Evolutionary conservation across 1,284 basidiomycete genomes (phyloP).

Genomic region (Mycena citricolor): DNA sequence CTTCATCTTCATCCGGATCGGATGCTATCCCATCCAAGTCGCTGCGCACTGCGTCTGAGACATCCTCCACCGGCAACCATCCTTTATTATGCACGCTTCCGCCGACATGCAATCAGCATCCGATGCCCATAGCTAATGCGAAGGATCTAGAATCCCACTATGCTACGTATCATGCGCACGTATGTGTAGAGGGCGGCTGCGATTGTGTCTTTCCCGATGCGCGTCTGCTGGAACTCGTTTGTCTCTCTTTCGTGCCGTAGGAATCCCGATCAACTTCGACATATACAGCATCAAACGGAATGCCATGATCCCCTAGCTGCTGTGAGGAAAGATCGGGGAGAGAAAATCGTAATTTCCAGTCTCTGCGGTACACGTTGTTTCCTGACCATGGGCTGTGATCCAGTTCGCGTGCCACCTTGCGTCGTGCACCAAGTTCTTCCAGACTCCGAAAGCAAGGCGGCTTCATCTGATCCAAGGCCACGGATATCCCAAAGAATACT

Average conservation of each 20-base stretch:
- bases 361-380: slow-evolving; percentile 1
- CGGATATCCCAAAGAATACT: slow-evolving; percentile 82
- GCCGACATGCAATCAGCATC: slow-evolving; percentile 73
- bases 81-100: slow-evolving; percentile 72
- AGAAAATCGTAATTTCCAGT: slow-evolving; percentile 66
- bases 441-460: slow-evolving; percentile 74
- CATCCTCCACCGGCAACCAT: slow-evolving; percentile 27
- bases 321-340: slow-evolving; percentile 75
- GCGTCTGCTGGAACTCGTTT: slow-evolving; percentile 72
- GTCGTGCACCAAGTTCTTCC: slow-evolving; percentile 65
- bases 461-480: slow-evolving; percentile 83
- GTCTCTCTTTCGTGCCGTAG: slow-evolving; percentile 31
- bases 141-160: slow-evolving; percentile 80
- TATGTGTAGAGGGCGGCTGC: slow-evolving; percentile 71
- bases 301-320: slow-evolving; percentile 82
- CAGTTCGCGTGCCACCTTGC: slow-evolving; percentile 83
- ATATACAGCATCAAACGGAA: slow-evolving; percentile 76
- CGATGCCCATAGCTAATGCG: slow-evolving; percentile 60
- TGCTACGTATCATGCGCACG: slow-evolving; percentile 78
- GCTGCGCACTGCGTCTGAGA: slow-evolving; percentile 31
- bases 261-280: slow-evolving; percentile 13
- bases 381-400: slow-evolving; percentile 2
- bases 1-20: slow-evolving; percentile 19
- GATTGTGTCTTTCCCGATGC: slow-evolving; percentile 85
- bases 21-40: slow-evolving; percentile 17